phyloP scores from a whole-genome alignment of 208 protist species.

The Trypanosoma theileri region DNA sequence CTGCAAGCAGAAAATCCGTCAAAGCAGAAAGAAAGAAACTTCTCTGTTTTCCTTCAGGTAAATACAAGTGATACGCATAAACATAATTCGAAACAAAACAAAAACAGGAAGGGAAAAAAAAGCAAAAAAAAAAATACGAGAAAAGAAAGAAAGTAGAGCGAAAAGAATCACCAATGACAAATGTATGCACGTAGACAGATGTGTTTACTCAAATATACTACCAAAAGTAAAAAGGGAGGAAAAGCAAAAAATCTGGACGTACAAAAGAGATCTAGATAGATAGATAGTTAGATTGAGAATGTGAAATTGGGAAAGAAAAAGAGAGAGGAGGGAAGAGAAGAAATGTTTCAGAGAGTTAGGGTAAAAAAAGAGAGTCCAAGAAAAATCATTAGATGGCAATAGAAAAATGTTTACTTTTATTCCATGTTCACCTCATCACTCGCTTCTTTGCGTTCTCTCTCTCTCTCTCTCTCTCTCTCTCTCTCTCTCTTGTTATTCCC shows the following conservation, averaged over 20 bases:
- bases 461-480: too few species aligned
- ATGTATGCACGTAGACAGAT: constrained; percentile 2
- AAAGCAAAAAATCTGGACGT: constrained; percentile 1
- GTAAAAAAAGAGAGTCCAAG: too few species aligned
- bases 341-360: too few species aligned
- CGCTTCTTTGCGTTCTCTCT: too few species aligned
- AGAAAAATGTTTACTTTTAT: too few species aligned
- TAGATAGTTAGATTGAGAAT: background rate
- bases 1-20: too few species aligned
- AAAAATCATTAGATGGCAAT: too few species aligned
- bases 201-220: constrained; percentile 5
- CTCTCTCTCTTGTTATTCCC: background rate
- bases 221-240: background rate
- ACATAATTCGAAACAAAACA: constrained; percentile 16
- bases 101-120: background rate
- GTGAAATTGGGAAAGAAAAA: background rate
- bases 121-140: background rate
- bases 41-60: background rate
- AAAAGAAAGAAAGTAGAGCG: constrained; percentile 8
- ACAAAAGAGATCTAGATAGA: constrained; percentile 2
- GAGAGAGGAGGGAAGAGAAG: background rate
- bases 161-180: constrained; percentile 6
- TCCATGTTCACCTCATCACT: too few species aligned
- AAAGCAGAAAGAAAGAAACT: background rate
- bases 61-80: background rate